Percentiles rank a stretch among this genome's conserved stretches.
phyloP scores from a whole-genome alignment of 106 monocot species.

The Iris macrosiphon region DNA sequence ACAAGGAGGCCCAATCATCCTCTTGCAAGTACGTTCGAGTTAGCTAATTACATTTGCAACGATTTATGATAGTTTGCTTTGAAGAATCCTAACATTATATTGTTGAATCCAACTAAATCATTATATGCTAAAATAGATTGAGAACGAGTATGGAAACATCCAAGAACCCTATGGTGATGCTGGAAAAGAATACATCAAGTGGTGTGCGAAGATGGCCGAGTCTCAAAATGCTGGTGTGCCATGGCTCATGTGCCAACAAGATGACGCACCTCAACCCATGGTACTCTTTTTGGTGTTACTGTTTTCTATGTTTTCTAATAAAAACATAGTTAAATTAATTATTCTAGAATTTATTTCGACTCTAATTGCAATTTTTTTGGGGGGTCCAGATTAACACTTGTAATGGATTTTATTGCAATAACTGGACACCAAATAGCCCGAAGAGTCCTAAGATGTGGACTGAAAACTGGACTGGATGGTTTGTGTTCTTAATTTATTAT shows the following conservation, averaged over 20 bases:
- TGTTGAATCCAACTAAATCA: no score
- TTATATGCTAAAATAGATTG: no score
- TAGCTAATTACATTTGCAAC: no score
- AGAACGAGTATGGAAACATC: conserved; percentile 51
- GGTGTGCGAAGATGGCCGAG: conserved; percentile 27
- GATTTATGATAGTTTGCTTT: no score
- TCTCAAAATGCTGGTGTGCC: conserved; percentile 33
- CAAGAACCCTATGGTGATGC: conserved; percentile 10
- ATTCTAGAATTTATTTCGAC: background rate
- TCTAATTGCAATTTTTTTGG: background rate
- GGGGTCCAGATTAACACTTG: conserved; percentile 47
- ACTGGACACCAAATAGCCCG: conserved; percentile 10
- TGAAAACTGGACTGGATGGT: conserved; percentile 40
- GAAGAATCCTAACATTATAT: no score
- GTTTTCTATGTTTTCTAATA: background rate
- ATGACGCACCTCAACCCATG: conserved; percentile 43
- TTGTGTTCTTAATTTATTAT: background rate
- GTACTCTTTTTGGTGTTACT: no score
- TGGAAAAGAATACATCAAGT: conserved; percentile 24
- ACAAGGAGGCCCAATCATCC: conserved; percentile 60
- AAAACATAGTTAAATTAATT: background rate
- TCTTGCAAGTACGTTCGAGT: conserved; percentile 55
- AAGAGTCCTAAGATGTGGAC: conserved; percentile 33
- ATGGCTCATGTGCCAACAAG: conserved; percentile 63
- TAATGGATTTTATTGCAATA: conserved; percentile 33